phyloP scores from a whole-genome alignment of 2,329 filamentous ascomycete species.

The Chaetoscypha palmicola region DNA sequence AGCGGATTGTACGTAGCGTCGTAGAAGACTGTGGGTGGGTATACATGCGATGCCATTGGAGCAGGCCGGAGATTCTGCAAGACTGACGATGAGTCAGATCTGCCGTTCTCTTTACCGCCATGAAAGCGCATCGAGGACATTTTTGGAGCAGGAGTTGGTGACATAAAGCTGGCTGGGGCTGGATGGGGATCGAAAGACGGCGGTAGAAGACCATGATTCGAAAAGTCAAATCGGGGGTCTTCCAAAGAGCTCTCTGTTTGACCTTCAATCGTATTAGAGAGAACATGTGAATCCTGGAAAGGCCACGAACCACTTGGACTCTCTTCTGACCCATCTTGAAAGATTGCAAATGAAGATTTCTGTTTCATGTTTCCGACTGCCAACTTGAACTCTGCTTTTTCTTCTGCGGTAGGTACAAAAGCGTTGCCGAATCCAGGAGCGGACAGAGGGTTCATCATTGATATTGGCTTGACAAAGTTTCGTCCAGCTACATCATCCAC shows the following conservation, averaged over 20 bases:
- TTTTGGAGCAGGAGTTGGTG: conserved; percentile 24
- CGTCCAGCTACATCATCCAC: background rate
- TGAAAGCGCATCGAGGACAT: conserved; percentile 14
- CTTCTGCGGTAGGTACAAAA: conserved; percentile 24
- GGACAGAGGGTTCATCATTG: conserved; percentile 21
- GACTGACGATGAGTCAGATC: conserved; percentile 11
- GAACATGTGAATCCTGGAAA: too few species aligned
- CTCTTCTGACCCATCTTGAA: conserved; percentile 24
- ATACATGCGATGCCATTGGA: conserved; percentile 20
- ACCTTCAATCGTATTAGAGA: too few species aligned
- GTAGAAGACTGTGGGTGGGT: conserved; percentile 24
- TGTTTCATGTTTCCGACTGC: conserved; percentile 24
- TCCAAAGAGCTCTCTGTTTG: conserved; percentile 30
- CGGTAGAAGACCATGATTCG: conserved; percentile 20
- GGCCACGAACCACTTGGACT: conserved; percentile 25
- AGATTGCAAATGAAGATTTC: conserved; percentile 26
- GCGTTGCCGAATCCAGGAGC: conserved; percentile 12
- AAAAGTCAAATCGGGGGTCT: conserved; percentile 27
- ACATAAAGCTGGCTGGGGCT: conserved; percentile 12
- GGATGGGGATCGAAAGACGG: conserved; percentile 13
- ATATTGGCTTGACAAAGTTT: conserved; percentile 11
- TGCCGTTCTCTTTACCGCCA: conserved; percentile 24
- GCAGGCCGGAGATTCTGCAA: conserved; percentile 15
- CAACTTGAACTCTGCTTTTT: conserved; percentile 29
- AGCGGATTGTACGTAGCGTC: conserved; percentile 27